A percentile compares a stretch with the other conserved stretches of the same genome.
phyloP scores from a whole-genome alignment of 495 filamentous ascomycete species.

The Stereocaulon alpinum region DNA sequence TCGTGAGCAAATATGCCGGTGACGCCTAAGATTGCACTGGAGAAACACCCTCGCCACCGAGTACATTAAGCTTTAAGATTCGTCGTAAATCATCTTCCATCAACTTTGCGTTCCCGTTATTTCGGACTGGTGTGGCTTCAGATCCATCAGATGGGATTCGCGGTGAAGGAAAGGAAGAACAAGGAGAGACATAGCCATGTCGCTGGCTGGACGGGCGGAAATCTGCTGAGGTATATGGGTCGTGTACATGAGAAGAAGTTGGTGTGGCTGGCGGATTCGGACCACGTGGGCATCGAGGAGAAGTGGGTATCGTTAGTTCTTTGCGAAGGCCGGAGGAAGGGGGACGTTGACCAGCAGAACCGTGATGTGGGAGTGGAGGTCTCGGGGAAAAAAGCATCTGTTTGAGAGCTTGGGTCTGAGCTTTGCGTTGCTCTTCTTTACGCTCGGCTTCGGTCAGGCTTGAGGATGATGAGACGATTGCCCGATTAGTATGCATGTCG shows the following conservation, averaged over 20 bases:
- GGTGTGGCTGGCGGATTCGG: conserved; percentile 14
- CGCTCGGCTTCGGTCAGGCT: conserved; percentile 20
- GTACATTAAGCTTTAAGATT: conserved; percentile 40
- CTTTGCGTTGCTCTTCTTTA: conserved; percentile 33
- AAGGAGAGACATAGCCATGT: conserved; percentile 1
- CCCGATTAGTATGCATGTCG: conserved; percentile 48
- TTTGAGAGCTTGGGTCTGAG: conserved; percentile 40
- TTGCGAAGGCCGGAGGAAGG: conserved; percentile 20
- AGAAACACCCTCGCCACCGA: conserved; percentile 17
- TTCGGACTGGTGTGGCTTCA: not conserved
- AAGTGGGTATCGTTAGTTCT: conserved; percentile 14
- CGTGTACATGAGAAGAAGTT: conserved; percentile 14
- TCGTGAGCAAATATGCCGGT: not conserved
- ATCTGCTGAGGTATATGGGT: not conserved
- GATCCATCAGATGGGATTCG: not conserved
- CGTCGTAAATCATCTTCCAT: conserved; percentile 47
- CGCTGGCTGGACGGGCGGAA: not conserved
- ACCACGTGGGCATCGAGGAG: conserved; percentile 2
- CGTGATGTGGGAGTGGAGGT: not conserved
- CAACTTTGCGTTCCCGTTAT: conserved; percentile 24
- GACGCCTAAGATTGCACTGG: conserved; percentile 21
- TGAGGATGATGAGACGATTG: conserved; percentile 23
- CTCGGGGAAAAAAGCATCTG: conserved; percentile 35
- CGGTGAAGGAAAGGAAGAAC: not conserved
- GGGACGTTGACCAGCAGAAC: conserved; percentile 15